A percentile compares a stretch with the other conserved stretches of the same genome.
Evolutionary conservation across 1,284 basidiomycete species (phyloP).

Genomic region (Gymnopus androsaceus): DNA sequence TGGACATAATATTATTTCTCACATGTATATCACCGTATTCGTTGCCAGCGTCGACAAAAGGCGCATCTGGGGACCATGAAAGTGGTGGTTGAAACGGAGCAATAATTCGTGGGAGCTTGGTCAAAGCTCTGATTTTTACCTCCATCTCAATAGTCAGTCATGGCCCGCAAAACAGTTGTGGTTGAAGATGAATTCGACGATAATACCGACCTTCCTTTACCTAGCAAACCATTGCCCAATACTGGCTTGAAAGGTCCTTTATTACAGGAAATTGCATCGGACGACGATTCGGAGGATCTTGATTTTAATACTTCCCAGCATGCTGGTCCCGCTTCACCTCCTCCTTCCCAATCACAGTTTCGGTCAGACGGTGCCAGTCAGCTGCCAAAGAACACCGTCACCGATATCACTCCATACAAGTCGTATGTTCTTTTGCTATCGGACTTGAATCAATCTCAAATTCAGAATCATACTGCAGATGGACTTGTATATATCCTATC

Average conservation of each 20-base stretch:
- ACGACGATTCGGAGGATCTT: slow-evolving; percentile 41
- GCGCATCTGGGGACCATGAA: slow-evolving; percentile 12
- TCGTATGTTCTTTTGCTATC: slow-evolving; percentile 47
- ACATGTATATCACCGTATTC: slow-evolving; percentile 33
- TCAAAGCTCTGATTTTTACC: background rate
- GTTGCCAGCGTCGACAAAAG: slow-evolving; percentile 30
- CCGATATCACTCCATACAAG: slow-evolving; percentile 79
- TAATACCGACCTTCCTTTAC: slow-evolving; percentile 82
- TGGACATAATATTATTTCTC: slow-evolving; percentile 14
- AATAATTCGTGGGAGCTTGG: slow-evolving; percentile 1
- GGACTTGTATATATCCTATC: slow-evolving; percentile 95
- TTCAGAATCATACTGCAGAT: slow-evolving; percentile 50
- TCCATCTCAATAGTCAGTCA: slow-evolving; percentile 26
- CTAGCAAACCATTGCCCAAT: slow-evolving; percentile 63
- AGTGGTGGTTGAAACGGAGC: background rate
- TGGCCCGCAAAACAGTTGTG: slow-evolving; percentile 62
- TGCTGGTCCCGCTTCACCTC: slow-evolving; percentile 57
- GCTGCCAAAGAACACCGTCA: slow-evolving; percentile 41
- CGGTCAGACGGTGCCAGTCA: slow-evolving; percentile 25
- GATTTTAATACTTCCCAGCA: slow-evolving; percentile 35
- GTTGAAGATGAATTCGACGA: slow-evolving; percentile 84
- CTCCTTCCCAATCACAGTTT: slow-evolving; percentile 38
- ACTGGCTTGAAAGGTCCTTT: slow-evolving; percentile 72
- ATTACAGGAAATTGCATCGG: slow-evolving; percentile 67
- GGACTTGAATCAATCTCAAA: background rate